phyloP scores from a whole-genome alignment of 768 basidiomycete species.

The Cyclocybe aegerita region DNA sequence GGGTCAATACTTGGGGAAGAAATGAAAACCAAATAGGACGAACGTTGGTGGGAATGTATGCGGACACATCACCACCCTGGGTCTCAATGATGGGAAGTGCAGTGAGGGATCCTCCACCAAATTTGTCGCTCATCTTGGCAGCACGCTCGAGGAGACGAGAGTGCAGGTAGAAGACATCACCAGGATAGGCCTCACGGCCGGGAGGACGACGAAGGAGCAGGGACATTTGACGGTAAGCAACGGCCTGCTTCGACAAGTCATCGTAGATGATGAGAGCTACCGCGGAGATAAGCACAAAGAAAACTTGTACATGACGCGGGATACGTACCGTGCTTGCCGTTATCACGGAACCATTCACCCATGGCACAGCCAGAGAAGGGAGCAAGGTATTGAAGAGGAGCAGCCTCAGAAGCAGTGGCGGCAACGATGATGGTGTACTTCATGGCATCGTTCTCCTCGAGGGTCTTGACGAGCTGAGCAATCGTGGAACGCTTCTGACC shows the following conservation, averaged over 20 bases:
- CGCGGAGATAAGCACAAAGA: neutral
- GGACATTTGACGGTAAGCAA: constrained; percentile 99
- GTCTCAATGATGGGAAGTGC: constrained; percentile 99
- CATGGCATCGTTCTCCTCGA: constrained; percentile 99
- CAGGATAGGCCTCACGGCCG: constrained; percentile 99
- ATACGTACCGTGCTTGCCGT: constrained; percentile 91
- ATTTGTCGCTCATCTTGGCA: constrained; percentile 99
- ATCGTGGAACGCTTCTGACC: constrained; percentile 99
- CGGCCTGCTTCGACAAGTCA: constrained; percentile 99
- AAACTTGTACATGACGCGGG: constrained; percentile 9
- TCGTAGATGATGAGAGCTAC: constrained; percentile 97
- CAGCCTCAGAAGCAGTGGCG: constrained; percentile 98
- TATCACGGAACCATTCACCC: constrained; percentile 99
- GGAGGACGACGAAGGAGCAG: constrained; percentile 99
- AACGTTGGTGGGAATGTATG: constrained; percentile 95
- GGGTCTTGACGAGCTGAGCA: constrained; percentile 98
- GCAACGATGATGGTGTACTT: constrained; percentile 99
- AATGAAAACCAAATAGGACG: constrained; percentile 20
- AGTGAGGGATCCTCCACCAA: constrained; percentile 98
- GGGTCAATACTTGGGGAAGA: constrained; percentile 4
- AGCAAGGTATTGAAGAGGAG: constrained; percentile 98
- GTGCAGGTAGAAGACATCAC: constrained; percentile 99
- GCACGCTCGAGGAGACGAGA: constrained; percentile 99
- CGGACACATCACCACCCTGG: constrained; percentile 99
- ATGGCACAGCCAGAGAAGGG: constrained; percentile 99